Percentiles rank a stretch among this genome's conserved stretches.
phyloP scores from a whole-genome alignment of 2,329 filamentous ascomycete genomes.

The Xylaria sp. region DNA sequence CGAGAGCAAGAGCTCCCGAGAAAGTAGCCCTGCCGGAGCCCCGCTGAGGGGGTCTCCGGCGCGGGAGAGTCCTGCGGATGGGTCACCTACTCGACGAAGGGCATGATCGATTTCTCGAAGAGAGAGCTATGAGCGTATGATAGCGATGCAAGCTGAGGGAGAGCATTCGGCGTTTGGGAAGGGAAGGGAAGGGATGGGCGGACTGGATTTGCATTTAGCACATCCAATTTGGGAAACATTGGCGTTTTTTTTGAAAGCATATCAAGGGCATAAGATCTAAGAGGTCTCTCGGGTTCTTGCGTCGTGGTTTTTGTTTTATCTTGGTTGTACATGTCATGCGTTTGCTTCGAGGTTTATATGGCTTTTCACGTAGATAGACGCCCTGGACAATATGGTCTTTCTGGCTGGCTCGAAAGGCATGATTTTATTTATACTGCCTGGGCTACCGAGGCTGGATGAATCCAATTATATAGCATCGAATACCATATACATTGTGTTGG shows the following conservation, averaged over 20 bases:
- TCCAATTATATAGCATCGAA: constrained; percentile 16
- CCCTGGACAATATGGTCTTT: neutral
- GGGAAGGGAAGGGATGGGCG: neutral
- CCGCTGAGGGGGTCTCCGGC: constrained; percentile 19
- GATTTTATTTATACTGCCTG: constrained; percentile 8
- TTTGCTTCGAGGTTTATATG: neutral
- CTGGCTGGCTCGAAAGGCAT: constrained; percentile 7
- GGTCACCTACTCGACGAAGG: constrained; percentile 5
- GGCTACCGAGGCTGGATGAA: constrained; percentile 8
- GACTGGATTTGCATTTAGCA: neutral
- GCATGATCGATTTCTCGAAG: neutral
- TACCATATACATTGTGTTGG: neutral
- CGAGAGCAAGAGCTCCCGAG: constrained; percentile 59
- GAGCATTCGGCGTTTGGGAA: constrained; percentile 31
- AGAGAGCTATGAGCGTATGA: neutral
- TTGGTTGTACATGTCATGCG: neutral
- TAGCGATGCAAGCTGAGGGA: constrained; percentile 7
- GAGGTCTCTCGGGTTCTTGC: neutral
- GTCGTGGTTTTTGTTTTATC: constrained; percentile 5
- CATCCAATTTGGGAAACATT: constrained; percentile 8
- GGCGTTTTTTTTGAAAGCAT: constrained; percentile 23
- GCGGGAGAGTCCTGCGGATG: constrained; percentile 16
- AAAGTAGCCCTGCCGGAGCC: constrained; percentile 53
- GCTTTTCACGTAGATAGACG: constrained; percentile 8
- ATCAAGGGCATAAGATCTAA: neutral